Percentiles rank a stretch among this genome's conserved stretches.
phyloP scores from a whole-genome alignment of 768 basidiomycete species.

The Tylopilus rubrobrunneus region DNA sequence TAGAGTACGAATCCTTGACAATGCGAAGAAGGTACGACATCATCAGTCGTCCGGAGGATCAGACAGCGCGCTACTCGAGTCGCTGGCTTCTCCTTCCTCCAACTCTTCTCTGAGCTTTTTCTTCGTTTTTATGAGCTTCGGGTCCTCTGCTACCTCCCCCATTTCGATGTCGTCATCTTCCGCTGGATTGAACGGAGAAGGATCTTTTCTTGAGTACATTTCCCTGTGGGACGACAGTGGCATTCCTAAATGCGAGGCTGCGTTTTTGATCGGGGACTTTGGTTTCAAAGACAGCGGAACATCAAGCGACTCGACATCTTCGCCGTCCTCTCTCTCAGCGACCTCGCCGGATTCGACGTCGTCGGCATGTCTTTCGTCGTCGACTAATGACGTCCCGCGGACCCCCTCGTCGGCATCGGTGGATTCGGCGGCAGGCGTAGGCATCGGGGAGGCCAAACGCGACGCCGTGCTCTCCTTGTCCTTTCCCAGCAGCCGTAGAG shows the following conservation, averaged over 20 bases:
- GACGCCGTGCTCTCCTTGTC: slow-evolving; percentile 51
- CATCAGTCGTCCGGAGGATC: slow-evolving; percentile 62
- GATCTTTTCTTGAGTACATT: slow-evolving; percentile 16
- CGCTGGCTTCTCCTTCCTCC: slow-evolving; percentile 86
- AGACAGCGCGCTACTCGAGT: slow-evolving; percentile 72
- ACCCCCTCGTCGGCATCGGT: slow-evolving; percentile 24
- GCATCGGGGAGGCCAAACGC: slow-evolving; percentile 35
- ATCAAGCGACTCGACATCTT: slow-evolving; percentile 34
- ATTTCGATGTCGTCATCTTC: slow-evolving; percentile 78
- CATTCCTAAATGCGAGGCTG: slow-evolving; percentile 32
- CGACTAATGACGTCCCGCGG: slow-evolving; percentile 19
- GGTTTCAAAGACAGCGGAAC: slow-evolving; percentile 25
- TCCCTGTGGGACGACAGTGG: slow-evolving; percentile 25
- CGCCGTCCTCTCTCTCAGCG: slow-evolving; percentile 35
- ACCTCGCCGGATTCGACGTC: slow-evolving; percentile 43
- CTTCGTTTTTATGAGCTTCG: slow-evolving; percentile 43
- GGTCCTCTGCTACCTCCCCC: slow-evolving; percentile 83
- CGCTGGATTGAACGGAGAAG: slow-evolving; percentile 21
- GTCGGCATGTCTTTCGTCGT: slow-evolving; percentile 36
- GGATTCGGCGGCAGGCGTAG: slow-evolving; percentile 48
- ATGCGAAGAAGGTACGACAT: neutral
- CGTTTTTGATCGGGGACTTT: slow-evolving; percentile 32
- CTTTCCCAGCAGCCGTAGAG: slow-evolving; percentile 65
- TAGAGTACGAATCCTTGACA: slow-evolving; percentile 13
- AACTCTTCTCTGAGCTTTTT: slow-evolving; percentile 65